phyloP scores from a whole-genome alignment of 768 basidiomycete genomes.

The Boletus sensibilis region DNA sequence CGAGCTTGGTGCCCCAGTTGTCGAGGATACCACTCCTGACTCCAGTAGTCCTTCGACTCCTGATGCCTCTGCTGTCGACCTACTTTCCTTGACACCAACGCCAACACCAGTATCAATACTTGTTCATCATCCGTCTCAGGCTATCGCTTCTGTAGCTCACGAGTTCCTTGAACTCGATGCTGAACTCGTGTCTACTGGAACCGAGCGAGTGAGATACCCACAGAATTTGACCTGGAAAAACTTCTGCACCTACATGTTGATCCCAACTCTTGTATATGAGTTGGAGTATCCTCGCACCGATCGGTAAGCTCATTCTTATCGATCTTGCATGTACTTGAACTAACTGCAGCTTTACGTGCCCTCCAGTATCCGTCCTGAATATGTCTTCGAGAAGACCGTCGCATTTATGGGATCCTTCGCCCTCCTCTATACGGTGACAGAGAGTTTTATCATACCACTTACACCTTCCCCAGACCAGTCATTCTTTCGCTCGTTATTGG shows the following conservation, averaged over 20 bases:
- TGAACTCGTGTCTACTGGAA: conserved; percentile 75
- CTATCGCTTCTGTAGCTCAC: conserved; percentile 66
- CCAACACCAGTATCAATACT: conserved; percentile 44
- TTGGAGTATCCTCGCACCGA: conserved; percentile 94
- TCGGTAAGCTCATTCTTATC: conserved; percentile 43
- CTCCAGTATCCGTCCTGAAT: conserved; percentile 45
- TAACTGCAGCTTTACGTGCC: background rate
- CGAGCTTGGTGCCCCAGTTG: conserved; percentile 1
- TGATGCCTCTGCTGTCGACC: conserved; percentile 7
- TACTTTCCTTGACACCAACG: conserved; percentile 11
- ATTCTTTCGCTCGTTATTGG: conserved; percentile 73
- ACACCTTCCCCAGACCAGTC: conserved; percentile 67
- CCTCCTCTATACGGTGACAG: conserved; percentile 89
- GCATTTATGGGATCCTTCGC: conserved; percentile 97
- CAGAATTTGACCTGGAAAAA: conserved; percentile 79
- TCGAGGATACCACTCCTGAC: conserved; percentile 1
- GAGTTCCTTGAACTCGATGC: conserved; percentile 74
- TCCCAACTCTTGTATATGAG: conserved; percentile 94
- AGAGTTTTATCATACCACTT: conserved; percentile 89
- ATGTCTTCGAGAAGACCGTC: conserved; percentile 57
- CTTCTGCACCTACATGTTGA: conserved; percentile 82
- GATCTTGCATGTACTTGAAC: background rate
- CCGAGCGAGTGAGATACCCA: conserved; percentile 71
- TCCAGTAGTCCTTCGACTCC: conserved; percentile 4
- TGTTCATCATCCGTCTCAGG: conserved; percentile 61